Percentiles rank a stretch among this genome's conserved stretches.
Evolutionary conservation across 31 red algal genomes (phyloP).

Genomic region (Asparagopsis taxiformis): DNA sequence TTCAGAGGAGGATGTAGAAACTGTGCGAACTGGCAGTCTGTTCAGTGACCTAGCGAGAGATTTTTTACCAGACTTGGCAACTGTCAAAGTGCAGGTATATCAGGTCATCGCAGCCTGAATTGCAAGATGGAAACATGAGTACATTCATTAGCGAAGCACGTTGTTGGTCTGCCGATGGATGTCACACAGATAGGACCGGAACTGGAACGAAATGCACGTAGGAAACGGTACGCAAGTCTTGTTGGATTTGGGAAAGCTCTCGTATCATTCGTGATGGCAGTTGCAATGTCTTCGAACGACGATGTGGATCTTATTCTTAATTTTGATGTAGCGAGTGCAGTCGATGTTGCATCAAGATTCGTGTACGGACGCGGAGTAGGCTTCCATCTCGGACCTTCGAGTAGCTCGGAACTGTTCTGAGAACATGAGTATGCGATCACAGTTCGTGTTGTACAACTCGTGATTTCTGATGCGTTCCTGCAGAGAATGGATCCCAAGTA

Average conservation of each 20-base stretch:
- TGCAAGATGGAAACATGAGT: not conserved
- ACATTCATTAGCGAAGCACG: not conserved
- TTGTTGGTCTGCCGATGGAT: not conserved
- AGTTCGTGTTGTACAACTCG: not conserved
- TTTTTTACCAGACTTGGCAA: not conserved
- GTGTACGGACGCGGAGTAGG: not conserved
- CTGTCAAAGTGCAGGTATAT: not conserved
- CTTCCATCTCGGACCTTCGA: not conserved
- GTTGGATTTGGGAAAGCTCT: not conserved
- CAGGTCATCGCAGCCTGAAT: not conserved
- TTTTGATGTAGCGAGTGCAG: not conserved
- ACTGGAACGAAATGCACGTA: not conserved
- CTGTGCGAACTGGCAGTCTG: not conserved
- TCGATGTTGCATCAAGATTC: not conserved
- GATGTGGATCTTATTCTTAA: not conserved
- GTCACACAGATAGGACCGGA: not conserved
- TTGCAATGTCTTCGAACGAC: not conserved
- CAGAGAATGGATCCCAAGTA: not conserved
- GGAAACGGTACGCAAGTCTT: not conserved
- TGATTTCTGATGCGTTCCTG: not conserved
- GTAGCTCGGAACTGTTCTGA: not conserved
- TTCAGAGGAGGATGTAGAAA: not conserved
- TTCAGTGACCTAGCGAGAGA: not conserved
- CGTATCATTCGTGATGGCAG: not conserved
- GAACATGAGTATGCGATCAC: not conserved